Evolutionary conservation across 2,329 filamentous ascomycete species (phyloP).

Genomic region (Arthrobotrys sinensis): DNA sequence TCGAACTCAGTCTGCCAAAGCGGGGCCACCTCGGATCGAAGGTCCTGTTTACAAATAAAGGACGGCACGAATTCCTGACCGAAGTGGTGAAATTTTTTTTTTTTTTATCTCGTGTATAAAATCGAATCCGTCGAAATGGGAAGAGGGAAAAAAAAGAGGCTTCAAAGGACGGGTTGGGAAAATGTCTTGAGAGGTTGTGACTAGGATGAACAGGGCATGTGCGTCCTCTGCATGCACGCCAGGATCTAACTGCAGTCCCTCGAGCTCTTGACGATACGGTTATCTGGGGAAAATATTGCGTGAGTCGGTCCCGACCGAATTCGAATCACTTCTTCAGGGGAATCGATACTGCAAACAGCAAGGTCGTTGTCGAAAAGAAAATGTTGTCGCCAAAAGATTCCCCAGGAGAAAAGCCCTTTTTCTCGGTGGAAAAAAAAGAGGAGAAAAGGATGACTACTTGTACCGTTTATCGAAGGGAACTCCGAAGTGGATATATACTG

Average conservation of each 20-base stretch:
- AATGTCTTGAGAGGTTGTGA: slow-evolving; percentile 12
- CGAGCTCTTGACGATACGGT: slow-evolving; percentile 21
- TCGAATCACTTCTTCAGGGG: slow-evolving; percentile 47
- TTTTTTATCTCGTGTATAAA: not conserved
- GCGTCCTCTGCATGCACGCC: slow-evolving; percentile 53
- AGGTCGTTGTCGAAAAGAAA: slow-evolving; percentile 20
- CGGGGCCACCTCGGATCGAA: slow-evolving; percentile 47
- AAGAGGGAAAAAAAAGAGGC: slow-evolving; percentile 6
- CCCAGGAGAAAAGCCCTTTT: slow-evolving; percentile 21
- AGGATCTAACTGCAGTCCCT: slow-evolving; percentile 23
- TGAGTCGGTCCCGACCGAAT: slow-evolving; percentile 39
- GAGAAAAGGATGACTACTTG: slow-evolving; percentile 5
- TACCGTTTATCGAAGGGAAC: slow-evolving; percentile 26
- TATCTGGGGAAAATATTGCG: slow-evolving; percentile 32
- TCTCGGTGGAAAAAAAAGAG: slow-evolving; percentile 11
- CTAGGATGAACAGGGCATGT: slow-evolving; percentile 51
- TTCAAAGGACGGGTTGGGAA: slow-evolving; percentile 16
- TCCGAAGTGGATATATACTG: slow-evolving; percentile 31
- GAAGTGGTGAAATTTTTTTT: not conserved
- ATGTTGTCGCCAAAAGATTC: slow-evolving; percentile 30
- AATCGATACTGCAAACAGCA: slow-evolving; percentile 54
- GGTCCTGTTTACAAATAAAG: slow-evolving; percentile 22
- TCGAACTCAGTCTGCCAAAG: slow-evolving; percentile 10
- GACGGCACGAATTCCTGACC: slow-evolving; percentile 19
- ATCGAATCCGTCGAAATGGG: slow-evolving; percentile 46